Evolutionary conservation across 139 green algal genomes (phyloP), one percentile per base, ranked within the genome.

Genomic region (Mesostigma viride): DNA sequence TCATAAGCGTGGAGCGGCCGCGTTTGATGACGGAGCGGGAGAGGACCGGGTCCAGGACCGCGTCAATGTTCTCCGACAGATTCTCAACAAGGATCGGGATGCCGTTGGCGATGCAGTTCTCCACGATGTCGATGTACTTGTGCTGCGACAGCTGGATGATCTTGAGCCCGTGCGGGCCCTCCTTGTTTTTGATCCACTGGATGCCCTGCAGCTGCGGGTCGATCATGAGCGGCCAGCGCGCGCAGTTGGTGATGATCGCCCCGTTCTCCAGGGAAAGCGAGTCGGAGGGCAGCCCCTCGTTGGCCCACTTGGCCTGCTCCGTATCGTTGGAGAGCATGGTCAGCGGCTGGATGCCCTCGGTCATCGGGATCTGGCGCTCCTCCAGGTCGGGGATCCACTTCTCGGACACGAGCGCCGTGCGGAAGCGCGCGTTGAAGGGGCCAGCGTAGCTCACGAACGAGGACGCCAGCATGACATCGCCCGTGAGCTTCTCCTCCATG

Each of bases 141-240:
- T 76, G 57, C 46, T 90, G 79, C 44, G 70, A 82, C 78, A 92
- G 84, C 75, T 94, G 89, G 56, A 94, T 82, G 64, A 95, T 83
- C n/a, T 87, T 74, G 28, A 96, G 68, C 27, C 63, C 63, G 58
- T 72, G 58, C n/a, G 82, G 82, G 31, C 85, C 76, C 76, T 95
- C 90, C 2, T 76, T 64, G 64, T 83, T 86, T 30, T 82, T 77
- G 62, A 95, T 83, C 90, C 90, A 95, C 65, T 84, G 82, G 76
- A 93, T 89, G 59, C 87, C 89, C 64, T 76, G 69, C 73, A 95
- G 79, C 75, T 96, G 89, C 6, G 89, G 89, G 75, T 96, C 89
- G 35, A 96, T 91, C 74, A 96, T 87, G 24, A 96, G 79, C 3
- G 81, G 69, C 85, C 84, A 95, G 20, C 89, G 79, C 0, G 72